phyloP scores from a whole-genome alignment of 352 stramenopile species.

The Globisporangium iwayamae region DNA sequence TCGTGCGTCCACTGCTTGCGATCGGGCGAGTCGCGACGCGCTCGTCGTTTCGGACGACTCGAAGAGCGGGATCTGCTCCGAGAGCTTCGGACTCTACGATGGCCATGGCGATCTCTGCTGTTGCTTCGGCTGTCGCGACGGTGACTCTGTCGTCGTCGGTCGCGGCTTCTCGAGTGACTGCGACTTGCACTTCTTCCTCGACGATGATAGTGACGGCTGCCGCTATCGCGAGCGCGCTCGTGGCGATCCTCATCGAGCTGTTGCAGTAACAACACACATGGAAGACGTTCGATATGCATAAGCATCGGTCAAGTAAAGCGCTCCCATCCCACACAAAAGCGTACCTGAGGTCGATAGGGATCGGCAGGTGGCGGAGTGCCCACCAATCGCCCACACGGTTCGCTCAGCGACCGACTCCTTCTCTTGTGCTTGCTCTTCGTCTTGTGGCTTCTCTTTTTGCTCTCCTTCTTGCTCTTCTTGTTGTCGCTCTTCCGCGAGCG shows the following conservation, averaged over 20 bases:
- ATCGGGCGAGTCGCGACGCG: conserved; percentile 25
- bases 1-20: conserved; percentile 64
- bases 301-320: neutral
- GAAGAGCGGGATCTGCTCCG: conserved; percentile 1
- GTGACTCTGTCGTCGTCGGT: conserved; percentile 12
- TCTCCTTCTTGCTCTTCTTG: conserved; percentile 20
- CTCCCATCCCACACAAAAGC: neutral
- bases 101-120: conserved; percentile 14
- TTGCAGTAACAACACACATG: neutral
- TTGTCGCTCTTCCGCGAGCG: conserved; percentile 15
- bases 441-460: conserved; percentile 23
- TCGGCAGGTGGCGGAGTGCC: conserved; percentile 54
- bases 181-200: conserved; percentile 18
- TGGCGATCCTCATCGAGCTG: conserved; percentile 46
- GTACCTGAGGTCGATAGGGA: conserved; percentile 59
- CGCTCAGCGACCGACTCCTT: conserved; percentile 14
- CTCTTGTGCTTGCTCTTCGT: conserved; percentile 14
- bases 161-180: conserved; percentile 18
- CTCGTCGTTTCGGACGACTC: conserved; percentile 16
- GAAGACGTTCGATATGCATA: neutral
- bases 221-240: conserved; percentile 1
- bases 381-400: conserved; percentile 17
- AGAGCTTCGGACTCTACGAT: neutral
- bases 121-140: conserved; percentile 16
- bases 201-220: neutral